Conservation (phyloP, 2,329 filamentous ascomycete genomes). For the Colletotrichum australisinense region DNA sequence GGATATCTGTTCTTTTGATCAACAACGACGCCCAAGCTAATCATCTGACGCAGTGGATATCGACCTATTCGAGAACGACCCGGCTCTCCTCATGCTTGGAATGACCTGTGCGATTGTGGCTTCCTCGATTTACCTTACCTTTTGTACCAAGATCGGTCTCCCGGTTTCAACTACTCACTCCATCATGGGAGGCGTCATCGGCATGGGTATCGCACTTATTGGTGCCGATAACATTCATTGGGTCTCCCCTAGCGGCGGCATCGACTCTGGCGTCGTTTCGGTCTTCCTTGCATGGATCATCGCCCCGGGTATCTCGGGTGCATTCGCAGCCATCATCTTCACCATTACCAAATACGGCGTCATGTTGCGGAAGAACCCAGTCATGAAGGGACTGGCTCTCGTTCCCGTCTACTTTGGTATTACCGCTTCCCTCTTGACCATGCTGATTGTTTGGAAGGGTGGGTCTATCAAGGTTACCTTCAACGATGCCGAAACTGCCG, state of each 20-base stretch:
- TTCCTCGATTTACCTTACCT: conserved; percentile 54
- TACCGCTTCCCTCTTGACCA: conserved; percentile 51
- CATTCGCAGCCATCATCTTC: conserved; percentile 57
- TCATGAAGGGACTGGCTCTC: conserved; percentile 51
- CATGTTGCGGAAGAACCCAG: conserved; percentile 53
- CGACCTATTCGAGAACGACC: conserved; percentile 50
- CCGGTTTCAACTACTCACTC: conserved; percentile 60
- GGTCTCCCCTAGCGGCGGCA: conserved; percentile 41
- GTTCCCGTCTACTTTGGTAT: conserved; percentile 69
- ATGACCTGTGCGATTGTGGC: conserved; percentile 52
- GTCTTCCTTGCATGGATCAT: conserved; percentile 60
- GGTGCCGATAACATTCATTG: conserved; percentile 55
- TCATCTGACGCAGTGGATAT: conserved; percentile 50
- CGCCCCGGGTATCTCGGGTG: conserved; percentile 56
- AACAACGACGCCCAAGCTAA: not conserved
- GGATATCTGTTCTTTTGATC: not conserved
- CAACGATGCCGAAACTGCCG: conserved; percentile 50
- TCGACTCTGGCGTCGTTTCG: conserved; percentile 54
- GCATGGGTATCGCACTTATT: conserved; percentile 55
- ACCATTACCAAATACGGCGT: conserved; percentile 54
- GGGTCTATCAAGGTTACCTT: conserved; percentile 34
- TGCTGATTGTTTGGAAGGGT: conserved; percentile 38
- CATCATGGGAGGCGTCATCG: conserved; percentile 56
- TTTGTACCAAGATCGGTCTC: conserved; percentile 47
- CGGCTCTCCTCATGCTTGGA: conserved; percentile 54